These are phyloP conservation scores for Scedosporium aurantiacum DNA, from an alignment of 2,329 filamentous ascomycete genomes.

Conservation along the genomic window DNA sequence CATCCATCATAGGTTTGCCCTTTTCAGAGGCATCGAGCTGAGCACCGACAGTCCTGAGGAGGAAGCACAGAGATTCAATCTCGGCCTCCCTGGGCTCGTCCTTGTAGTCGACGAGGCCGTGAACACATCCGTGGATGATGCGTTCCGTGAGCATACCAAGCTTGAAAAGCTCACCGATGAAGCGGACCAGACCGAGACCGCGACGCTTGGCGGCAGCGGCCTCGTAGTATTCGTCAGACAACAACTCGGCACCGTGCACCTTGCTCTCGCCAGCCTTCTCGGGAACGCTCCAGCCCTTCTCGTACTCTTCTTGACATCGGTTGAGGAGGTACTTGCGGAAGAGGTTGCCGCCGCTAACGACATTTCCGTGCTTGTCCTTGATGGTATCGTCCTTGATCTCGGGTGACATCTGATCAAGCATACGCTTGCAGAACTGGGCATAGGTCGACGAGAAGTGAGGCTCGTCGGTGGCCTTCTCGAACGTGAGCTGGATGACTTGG, in stretches of 20 bases:
- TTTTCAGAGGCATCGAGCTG: constrained; percentile 78
- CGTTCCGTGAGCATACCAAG: constrained; percentile 95
- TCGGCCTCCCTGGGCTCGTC: constrained; percentile 90
- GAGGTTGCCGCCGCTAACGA: constrained; percentile 82
- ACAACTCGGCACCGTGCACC: constrained; percentile 62
- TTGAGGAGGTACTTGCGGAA: constrained; percentile 99
- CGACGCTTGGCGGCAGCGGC: constrained; percentile 91
- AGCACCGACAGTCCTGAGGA: constrained; percentile 81
- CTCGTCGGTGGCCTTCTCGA: constrained; percentile 98
- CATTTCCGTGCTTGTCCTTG: constrained; percentile 75
- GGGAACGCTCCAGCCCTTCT: constrained; percentile 92
- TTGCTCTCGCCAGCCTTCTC: constrained; percentile 19
- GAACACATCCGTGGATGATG: constrained; percentile 99
- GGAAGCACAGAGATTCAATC: constrained; percentile 88
- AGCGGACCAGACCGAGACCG: constrained; percentile 94
- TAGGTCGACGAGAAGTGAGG: constrained; percentile 99
- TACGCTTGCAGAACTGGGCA: constrained; percentile 93
- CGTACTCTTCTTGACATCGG: constrained; percentile 96
- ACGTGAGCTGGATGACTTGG: constrained; percentile 97
- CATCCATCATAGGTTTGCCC: constrained; percentile 77
- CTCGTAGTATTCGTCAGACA: constrained; percentile 94
- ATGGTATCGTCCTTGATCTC: constrained; percentile 95
- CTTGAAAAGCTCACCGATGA: constrained; percentile 99
- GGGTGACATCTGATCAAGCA: constrained; percentile 89
- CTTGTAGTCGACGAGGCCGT: constrained; percentile 92